Evolutionary conservation across 371 early-diverging fungal genomes (phyloP), one percentile per base, ranked within the genome.

Genomic region (Lichtheimia ramosa): DNA sequence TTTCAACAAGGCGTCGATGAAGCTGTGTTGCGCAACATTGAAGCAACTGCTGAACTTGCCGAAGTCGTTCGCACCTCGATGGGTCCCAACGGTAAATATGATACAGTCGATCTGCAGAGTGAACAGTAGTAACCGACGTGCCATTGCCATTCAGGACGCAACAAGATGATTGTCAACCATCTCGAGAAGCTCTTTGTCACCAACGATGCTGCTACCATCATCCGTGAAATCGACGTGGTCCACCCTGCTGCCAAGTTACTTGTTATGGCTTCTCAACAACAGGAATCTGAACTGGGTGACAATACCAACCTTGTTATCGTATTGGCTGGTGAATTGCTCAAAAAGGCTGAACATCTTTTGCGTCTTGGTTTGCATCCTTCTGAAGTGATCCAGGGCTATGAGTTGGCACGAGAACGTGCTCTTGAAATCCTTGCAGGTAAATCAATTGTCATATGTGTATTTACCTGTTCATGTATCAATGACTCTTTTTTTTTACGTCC

Each of bases 111-210:
- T 34, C 34, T 34, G 34, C 34, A 8, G 6, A 8, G 8, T 34
- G 2, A 34, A 34, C 5, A 6, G 34, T 34, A 2, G 10, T 34
- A 34, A 34, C 34, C 34, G 8, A 34, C 34, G 7, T 27, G 10
- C 5, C 34, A 34, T 8, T 25, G 18, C 14, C 53, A 24, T 15
- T 25, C 73, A 93, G 98, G 99, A 39, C 92, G 97, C 66, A 99
- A 99, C 85, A 99, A 99, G 82, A 96, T 99, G 91, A 96, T 99
- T 66, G 92, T 99, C 74, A 98, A 97, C 71, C 96, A 96, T 75
- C 81, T 97, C 66, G 97, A 96, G 65, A 96, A 96, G 78, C 85
- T 99, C 53, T 93, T 99, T 72, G 97, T 99, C 51, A 99, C 99
- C 16, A 97, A 92, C 79, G 99, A 99, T 82, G 99, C 99, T 48